Percentiles rank a stretch among this genome's conserved stretches.
phyloP scores from a whole-genome alignment of 2,329 filamentous ascomycete genomes.

The Aspergillus sp. region DNA sequence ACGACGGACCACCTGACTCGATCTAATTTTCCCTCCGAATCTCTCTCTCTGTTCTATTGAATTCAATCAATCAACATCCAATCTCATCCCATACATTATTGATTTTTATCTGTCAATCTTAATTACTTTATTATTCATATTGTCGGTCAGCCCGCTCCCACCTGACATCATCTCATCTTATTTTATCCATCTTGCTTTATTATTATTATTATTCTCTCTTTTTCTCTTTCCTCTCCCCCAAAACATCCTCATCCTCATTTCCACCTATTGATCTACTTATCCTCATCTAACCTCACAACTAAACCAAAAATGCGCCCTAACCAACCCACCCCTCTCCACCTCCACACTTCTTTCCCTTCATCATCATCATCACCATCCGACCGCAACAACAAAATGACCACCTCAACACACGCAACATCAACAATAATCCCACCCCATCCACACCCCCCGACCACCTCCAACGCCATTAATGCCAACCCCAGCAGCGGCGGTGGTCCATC shows the following conservation, averaged over 20 bases:
- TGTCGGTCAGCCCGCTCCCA: too few species aligned
- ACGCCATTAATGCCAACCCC: slow-evolving; percentile 5
- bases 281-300: background rate
- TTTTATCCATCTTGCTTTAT: too few species aligned
- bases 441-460: too few species aligned
- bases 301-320: slow-evolving; percentile 24
- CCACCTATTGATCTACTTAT: background rate
- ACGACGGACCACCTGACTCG: too few species aligned
- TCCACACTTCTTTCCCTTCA: slow-evolving; percentile 34
- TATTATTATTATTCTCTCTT: too few species aligned
- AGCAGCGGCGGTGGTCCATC: slow-evolving; percentile 23
- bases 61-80: too few species aligned
- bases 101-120: background rate
- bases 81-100: background rate
- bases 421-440: too few species aligned
- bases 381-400: slow-evolving; percentile 20
- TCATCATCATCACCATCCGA: slow-evolving; percentile 16
- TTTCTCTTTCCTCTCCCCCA: too few species aligned
- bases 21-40: too few species aligned
- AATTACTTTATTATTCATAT: too few species aligned
- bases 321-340: slow-evolving; percentile 26
- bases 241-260: background rate
- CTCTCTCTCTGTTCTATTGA: too few species aligned
- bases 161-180: too few species aligned
- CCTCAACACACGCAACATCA: slow-evolving; percentile 15